Evolutionary conservation across 2,329 filamentous ascomycete genomes (phyloP), one percentile per base, ranked within the genome.

Genomic region (Teratosphaeria pseudoeucalypti): DNA sequence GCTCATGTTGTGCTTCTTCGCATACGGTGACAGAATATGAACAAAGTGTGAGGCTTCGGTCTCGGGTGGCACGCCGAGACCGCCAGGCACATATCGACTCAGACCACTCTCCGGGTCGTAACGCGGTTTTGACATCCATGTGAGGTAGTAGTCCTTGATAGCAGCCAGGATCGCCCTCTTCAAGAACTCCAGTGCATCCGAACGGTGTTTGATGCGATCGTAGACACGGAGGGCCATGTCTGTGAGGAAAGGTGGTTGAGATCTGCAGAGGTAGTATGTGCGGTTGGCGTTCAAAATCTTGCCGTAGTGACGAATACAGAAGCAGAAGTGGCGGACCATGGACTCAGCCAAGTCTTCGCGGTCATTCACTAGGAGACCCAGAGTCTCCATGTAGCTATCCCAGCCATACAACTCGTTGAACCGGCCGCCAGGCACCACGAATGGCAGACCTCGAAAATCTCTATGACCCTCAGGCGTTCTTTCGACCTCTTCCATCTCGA

Each of bases 331-430:
- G 68, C 84, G 81, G 57, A 97, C 92, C 90, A 99, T 97, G 56
- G 87, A 83, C 78, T 96, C 96, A 66, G 91, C 91, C 58, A 97
- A 78, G 68, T 96, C 85, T 26, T 90, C 85, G 61, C 89, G 86
- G 71, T 94, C 89, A 70, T 92, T 90, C 67, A 90, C 84, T 61
- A 97, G 79, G 60, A 99, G 81, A 19, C 94, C 94, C 2, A 97
- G 80, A 5, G 92, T 94, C 73, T 92, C 90, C 91, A 99, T 97
- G 78, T 97, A 99, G 73, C 91, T 96, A 75, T 99, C 94, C 94
- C 94, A 99, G 54, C 92, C 92, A 72, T 99, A 99, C 26, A 99
- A 77, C 74, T 99, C 94, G 75, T 99, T 99, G 85, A 99, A 99
- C 34, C 94, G 85, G 27, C 94, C 94, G 61, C 94, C 94, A 0